A percentile compares a stretch with the other conserved stretches of the same genome.
Evolutionary conservation across 441 rosid species (phyloP).

Genomic region (Gossypium trilobum): DNA sequence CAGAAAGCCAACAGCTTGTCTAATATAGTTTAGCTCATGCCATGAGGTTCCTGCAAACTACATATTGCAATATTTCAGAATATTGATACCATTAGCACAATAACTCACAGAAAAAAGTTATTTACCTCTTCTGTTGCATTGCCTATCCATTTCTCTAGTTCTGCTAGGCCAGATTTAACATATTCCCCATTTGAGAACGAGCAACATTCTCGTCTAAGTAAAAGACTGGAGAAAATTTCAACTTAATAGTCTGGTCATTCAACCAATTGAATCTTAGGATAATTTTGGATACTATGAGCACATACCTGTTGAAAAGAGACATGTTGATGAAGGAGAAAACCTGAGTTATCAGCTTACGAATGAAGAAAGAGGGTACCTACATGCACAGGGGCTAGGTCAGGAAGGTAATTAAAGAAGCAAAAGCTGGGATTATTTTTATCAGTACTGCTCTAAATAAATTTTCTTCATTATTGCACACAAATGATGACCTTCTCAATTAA

Average conservation of each 20-base stretch:
- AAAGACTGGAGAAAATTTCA: constrained; percentile 47
- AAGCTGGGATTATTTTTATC: neutral
- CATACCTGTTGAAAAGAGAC: constrained; percentile 89
- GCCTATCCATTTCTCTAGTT: constrained; percentile 90
- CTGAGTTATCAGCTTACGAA: constrained; percentile 89
- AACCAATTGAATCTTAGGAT: neutral
- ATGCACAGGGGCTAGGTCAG: constrained; percentile 21
- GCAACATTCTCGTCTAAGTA: constrained; percentile 94
- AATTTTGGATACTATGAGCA: constrained; percentile 1
- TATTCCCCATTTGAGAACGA: constrained; percentile 97
- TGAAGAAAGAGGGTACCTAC: constrained; percentile 93
- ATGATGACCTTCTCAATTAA: neutral
- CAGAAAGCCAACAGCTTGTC: constrained; percentile 99
- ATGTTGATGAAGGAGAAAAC: constrained; percentile 93
- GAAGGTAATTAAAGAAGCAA: neutral
- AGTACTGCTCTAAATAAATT: neutral
- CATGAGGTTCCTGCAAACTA: constrained; percentile 97
- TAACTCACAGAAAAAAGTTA: neutral
- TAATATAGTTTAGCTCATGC: constrained; percentile 88
- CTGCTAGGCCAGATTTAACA: constrained; percentile 92
- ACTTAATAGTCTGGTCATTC: constrained; percentile 12
- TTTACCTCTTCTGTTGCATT: constrained; percentile 73
- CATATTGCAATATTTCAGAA: constrained; percentile 28
- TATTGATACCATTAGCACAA: neutral
- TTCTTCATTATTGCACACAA: neutral